A percentile compares a stretch with the other conserved stretches of the same genome.
Conservation (phyloP, 225 moss, liverwort and hornwort species). For the Sphagnum contortum region DNA sequence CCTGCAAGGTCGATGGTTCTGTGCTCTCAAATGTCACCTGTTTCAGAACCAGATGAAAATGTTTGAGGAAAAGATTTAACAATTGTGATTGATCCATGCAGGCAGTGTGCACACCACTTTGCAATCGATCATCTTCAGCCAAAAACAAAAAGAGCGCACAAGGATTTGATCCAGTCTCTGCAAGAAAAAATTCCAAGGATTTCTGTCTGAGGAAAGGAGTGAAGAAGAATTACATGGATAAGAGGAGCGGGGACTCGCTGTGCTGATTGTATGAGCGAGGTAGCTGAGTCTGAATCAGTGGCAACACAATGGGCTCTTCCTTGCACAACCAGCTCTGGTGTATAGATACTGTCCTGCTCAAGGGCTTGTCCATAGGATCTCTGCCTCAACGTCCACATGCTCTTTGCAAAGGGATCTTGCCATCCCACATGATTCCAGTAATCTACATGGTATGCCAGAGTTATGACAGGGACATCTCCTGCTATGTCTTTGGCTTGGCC, state of each 20-base stretch:
- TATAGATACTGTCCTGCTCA: slow-evolving; percentile 81
- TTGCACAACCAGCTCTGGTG: slow-evolving; percentile 87
- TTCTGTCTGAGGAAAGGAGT: too few species aligned
- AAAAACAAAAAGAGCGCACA: too few species aligned
- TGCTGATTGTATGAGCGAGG: slow-evolving; percentile 45
- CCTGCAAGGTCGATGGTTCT: slow-evolving; percentile 43
- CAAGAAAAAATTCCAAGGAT: too few species aligned
- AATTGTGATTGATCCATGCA: too few species aligned
- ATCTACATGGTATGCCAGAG: slow-evolving; percentile 86
- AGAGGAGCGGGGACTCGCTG: slow-evolving; percentile 69
- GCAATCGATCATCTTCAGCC: too few species aligned
- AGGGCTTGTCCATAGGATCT: slow-evolving; percentile 68
- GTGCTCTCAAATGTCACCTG: slow-evolving; percentile 53
- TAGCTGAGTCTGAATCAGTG: slow-evolving; percentile 26
- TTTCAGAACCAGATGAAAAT: slow-evolving; percentile 7
- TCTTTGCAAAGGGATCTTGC: slow-evolving; percentile 88
- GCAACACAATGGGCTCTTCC: slow-evolving; percentile 64
- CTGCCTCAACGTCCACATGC: slow-evolving; percentile 80
- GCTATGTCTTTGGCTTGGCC: slow-evolving; percentile 44
- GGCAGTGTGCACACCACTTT: too few species aligned
- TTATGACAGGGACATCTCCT: slow-evolving; percentile 46
- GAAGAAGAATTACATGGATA: slow-evolving; percentile 42
- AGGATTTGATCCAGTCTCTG: too few species aligned
- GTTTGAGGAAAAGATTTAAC: too few species aligned
- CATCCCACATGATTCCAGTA: slow-evolving; percentile 98